phyloP scores from a whole-genome alignment of 2,329 filamentous ascomycete species.

The Fusarium subtropicale region DNA sequence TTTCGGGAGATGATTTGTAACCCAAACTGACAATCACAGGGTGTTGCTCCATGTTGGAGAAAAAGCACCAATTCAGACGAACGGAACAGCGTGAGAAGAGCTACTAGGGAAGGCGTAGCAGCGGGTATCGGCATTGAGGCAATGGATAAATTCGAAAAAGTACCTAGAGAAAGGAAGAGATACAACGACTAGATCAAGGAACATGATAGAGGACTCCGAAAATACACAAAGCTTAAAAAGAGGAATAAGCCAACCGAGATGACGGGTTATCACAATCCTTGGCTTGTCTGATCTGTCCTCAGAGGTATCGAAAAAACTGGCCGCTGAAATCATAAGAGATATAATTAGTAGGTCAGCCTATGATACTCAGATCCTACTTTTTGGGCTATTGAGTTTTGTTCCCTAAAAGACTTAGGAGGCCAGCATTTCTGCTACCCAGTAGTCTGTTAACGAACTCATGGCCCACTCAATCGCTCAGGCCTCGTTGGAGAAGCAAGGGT shows the following conservation, averaged over 20 bases:
- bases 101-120: neutral
- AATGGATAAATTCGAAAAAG: neutral
- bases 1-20: neutral
- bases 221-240: neutral
- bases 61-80: slow-evolving; percentile 5
- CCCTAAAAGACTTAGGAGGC: too few species aligned
- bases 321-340: too few species aligned
- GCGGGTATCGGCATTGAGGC: neutral
- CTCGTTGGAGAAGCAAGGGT: neutral
- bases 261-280: neutral
- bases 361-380: too few species aligned
- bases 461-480: neutral
- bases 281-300: neutral
- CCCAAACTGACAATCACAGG: slow-evolving; percentile 17
- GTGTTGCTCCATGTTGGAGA: slow-evolving; percentile 38
- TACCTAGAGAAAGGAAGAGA: neutral
- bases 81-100: neutral
- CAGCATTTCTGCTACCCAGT: too few species aligned
- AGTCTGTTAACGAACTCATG: neutral
- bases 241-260: neutral
- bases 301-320: too few species aligned
- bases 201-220: neutral
- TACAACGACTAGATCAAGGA: neutral
- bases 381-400: too few species aligned
- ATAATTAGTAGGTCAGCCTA: too few species aligned